These are phyloP conservation scores for Erigeron philadelphicus DNA, from an alignment of 140 eudicot species.

Conservation along the genomic window DNA sequence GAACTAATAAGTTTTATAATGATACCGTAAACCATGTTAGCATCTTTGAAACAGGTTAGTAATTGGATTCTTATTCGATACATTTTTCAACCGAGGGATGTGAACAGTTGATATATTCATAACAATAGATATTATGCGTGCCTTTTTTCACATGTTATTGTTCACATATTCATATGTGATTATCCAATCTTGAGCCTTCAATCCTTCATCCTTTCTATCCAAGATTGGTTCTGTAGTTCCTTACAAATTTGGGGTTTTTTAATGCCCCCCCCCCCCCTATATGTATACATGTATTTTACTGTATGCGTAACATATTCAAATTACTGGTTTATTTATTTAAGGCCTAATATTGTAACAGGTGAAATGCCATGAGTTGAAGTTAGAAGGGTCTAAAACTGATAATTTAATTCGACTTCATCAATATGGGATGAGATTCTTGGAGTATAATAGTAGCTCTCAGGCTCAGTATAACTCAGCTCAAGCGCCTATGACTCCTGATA, in stretches of 20 bases:
- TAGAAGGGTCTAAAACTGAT: slow-evolving; percentile 36
- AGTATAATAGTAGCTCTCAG: slow-evolving; percentile 38
- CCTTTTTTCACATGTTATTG: no score
- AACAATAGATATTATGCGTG: background rate
- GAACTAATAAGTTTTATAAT: slow-evolving; percentile 13
- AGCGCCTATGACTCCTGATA: slow-evolving; percentile 58
- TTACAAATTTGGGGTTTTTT: no score
- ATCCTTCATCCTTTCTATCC: no score
- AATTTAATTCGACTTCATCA: slow-evolving; percentile 37
- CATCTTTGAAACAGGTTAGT: background rate
- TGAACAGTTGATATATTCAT: background rate
- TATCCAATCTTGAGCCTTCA: no score
- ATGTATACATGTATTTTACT: background rate
- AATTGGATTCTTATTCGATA: background rate
- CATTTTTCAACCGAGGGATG: background rate
- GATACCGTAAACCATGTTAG: background rate
- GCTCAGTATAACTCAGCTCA: slow-evolving; percentile 36
- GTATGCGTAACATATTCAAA: background rate
- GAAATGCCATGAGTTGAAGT: slow-evolving; percentile 45
- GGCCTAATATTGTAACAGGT: slow-evolving; percentile 39
- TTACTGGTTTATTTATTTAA: background rate
- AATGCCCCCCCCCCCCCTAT: no score
- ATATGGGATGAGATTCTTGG: slow-evolving; percentile 59
- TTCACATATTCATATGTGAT: no score
- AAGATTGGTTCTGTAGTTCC: no score